phyloP scores from a whole-genome alignment of 2,329 filamentous ascomycete species.

The Chaetomiaceae sp. region DNA sequence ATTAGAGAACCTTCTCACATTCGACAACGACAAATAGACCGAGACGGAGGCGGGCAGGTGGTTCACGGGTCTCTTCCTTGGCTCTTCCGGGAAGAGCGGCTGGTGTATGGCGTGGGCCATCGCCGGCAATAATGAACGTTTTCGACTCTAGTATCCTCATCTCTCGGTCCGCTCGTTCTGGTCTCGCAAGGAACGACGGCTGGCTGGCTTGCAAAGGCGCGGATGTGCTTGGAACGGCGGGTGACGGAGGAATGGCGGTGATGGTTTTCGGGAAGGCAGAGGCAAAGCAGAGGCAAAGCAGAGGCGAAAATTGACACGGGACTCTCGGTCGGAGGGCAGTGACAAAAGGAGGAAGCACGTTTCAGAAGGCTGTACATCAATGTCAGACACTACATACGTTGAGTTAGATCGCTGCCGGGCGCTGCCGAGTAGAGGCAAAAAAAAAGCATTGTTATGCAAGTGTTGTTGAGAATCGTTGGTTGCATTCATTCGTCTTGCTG shows the following conservation, averaged over 20 bases:
- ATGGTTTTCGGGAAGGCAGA: not conserved
- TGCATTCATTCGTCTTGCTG: too few relatives aligned
- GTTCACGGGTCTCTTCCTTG: slow-evolving; percentile 19
- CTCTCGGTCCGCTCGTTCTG: not conserved
- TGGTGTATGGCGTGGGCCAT: not conserved
- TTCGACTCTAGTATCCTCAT: slow-evolving; percentile 1
- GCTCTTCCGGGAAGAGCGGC: slow-evolving; percentile 4
- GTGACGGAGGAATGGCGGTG: not conserved
- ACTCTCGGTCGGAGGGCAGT: not conserved
- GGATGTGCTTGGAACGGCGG: not conserved
- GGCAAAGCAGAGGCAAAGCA: not conserved
- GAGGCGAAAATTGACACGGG: not conserved
- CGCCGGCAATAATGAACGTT: slow-evolving; percentile 7
- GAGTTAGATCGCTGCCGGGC: slow-evolving; percentile 17
- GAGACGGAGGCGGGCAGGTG: slow-evolving; percentile 20
- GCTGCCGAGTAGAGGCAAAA: slow-evolving; percentile 12
- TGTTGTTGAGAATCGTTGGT: not conserved
- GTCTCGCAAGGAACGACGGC: not conserved
- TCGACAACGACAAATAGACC: slow-evolving; percentile 27
- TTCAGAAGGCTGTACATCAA: slow-evolving; percentile 24
- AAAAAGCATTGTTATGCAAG: slow-evolving; percentile 7
- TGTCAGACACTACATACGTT: slow-evolving; percentile 25
- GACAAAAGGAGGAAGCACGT: slow-evolving; percentile 1
- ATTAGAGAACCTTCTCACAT: slow-evolving; percentile 30
- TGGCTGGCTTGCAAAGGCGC: not conserved